These are phyloP conservation scores for Ustilago bromivora DNA, from an alignment of 1,284 basidiomycete species.

Conservation along the genomic window DNA sequence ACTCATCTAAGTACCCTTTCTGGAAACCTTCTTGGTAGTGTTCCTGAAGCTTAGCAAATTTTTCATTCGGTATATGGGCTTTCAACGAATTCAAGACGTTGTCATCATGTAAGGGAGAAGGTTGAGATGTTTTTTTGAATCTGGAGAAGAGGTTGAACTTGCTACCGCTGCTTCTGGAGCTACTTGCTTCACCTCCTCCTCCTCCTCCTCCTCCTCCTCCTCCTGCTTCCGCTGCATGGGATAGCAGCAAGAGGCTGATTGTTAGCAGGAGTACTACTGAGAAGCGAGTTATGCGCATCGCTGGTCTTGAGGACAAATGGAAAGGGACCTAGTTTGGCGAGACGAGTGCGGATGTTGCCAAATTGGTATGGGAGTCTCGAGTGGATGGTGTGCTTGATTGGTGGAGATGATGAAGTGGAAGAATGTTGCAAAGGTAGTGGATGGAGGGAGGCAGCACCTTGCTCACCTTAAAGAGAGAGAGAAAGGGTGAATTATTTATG, in stretches of 20 bases:
- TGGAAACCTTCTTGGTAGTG: not conserved
- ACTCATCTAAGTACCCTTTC: not conserved
- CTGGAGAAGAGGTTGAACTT: not conserved
- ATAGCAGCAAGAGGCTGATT: not conserved
- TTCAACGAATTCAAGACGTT: not conserved
- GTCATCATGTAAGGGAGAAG: not conserved
- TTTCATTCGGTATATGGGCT: not conserved
- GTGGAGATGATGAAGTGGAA: not conserved
- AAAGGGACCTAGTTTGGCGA: not conserved
- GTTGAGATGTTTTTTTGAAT: not conserved
- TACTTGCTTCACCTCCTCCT: not conserved
- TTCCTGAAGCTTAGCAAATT: too few species aligned
- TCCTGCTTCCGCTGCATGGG: not conserved
- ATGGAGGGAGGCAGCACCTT: too few species aligned
- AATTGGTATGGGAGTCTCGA: not conserved
- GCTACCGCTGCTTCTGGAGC: not conserved
- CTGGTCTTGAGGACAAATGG: not conserved
- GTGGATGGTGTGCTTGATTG: not conserved
- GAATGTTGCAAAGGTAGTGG: not conserved
- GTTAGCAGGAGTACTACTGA: not conserved
- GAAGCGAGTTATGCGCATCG: not conserved
- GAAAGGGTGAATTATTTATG: too few species aligned
- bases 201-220: not conserved
- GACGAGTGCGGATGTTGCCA: not conserved
- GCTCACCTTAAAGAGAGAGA: too few species aligned